Percentiles rank a stretch among this genome's conserved stretches.
These are phyloP conservation scores for Solanum raphanifolium DNA, from an alignment of 257 asterid genomes.

Conservation along the genomic window DNA sequence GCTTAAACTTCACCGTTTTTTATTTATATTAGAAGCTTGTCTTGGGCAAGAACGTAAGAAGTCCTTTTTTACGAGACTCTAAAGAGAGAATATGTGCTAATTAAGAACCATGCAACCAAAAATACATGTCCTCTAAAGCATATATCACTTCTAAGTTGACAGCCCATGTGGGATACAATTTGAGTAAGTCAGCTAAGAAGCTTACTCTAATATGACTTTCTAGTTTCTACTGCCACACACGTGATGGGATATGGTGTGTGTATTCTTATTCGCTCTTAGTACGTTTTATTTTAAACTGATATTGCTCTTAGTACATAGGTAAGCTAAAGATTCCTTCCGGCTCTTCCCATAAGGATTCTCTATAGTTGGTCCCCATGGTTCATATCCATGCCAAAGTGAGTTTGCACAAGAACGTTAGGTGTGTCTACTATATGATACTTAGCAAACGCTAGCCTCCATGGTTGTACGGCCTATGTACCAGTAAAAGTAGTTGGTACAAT, in stretches of 20 bases:
- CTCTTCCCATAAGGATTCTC: background rate
- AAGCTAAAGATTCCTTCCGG: background rate
- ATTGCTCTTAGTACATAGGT: background rate
- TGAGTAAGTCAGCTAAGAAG: background rate
- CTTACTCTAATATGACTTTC: constrained; percentile 1
- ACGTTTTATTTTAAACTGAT: background rate
- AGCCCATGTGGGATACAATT: background rate
- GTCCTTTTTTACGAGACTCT: background rate
- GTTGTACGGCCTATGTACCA: background rate
- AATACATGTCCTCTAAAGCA: background rate
- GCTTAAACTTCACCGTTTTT: background rate
- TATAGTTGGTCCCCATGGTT: background rate
- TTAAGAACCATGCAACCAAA: background rate
- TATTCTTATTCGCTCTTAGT: background rate
- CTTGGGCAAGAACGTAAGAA: background rate
- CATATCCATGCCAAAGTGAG: background rate
- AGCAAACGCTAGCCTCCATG: background rate
- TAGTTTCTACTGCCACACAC: background rate
- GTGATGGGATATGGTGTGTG: background rate
- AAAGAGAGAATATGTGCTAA: background rate
- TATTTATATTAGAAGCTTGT: background rate
- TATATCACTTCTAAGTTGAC: background rate
- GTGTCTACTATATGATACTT: background rate
- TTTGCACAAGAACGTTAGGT: background rate
- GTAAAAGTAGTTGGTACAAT: background rate